Evolutionary conservation across 2,329 filamentous ascomycete species (phyloP).

Genomic region (Lojkania enalia): DNA sequence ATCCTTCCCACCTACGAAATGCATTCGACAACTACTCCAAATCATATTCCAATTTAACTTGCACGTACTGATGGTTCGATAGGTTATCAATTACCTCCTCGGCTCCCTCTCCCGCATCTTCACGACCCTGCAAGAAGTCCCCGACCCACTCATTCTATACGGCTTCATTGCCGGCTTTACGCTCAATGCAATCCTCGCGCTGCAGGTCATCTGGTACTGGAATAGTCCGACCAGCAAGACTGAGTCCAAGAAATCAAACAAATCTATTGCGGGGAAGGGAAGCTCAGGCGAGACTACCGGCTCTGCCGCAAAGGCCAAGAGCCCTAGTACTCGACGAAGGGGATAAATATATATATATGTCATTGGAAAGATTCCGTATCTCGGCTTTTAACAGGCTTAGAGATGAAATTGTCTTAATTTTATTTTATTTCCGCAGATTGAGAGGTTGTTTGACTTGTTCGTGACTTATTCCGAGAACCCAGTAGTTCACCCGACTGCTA

Average conservation of each 20-base stretch:
- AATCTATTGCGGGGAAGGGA: conserved; percentile 41
- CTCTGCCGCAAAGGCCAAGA: conserved; percentile 11
- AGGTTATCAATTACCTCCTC: conserved; percentile 98
- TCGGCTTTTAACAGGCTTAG: too few relatives aligned
- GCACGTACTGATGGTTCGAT: too few relatives aligned
- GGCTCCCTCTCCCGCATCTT: conserved; percentile 95
- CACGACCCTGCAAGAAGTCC: conserved; percentile 95
- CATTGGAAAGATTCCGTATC: too few relatives aligned
- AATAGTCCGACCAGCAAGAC: conserved; percentile 56
- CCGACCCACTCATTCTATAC: conserved; percentile 94
- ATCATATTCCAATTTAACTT: conserved; percentile 5
- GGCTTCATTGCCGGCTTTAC: conserved; percentile 88
- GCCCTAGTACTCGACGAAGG: conserved; percentile 15
- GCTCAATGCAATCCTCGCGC: conserved; percentile 84
- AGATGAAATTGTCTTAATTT: too few relatives aligned
- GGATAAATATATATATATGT: conserved; percentile 4
- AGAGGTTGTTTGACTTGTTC: too few relatives aligned
- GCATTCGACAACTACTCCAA: conserved; percentile 8
- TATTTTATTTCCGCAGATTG: too few relatives aligned
- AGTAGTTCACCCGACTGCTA: too few relatives aligned
- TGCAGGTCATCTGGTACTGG: conserved; percentile 97
- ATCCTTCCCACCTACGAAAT: neutral
- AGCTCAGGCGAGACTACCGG: conserved; percentile 24
- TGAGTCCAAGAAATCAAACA: conserved; percentile 44
- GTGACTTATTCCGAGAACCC: too few relatives aligned